Evolutionary conservation across 768 basidiomycete species (phyloP), one percentile per base, ranked within the genome.

Genomic region (Suillus placidus): DNA sequence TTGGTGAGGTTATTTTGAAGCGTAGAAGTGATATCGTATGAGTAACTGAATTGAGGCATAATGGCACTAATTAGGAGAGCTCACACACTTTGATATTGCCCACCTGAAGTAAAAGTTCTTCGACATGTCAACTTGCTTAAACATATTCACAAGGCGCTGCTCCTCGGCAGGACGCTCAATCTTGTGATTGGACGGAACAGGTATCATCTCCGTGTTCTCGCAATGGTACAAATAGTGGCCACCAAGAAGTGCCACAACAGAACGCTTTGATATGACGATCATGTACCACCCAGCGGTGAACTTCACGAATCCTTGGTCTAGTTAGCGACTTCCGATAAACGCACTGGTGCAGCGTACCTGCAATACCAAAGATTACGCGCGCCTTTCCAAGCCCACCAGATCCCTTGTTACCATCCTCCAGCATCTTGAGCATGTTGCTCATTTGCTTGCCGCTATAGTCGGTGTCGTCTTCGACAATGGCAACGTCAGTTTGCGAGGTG

Each of bases 31-130:
- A 99, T 81, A 74, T 99, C 97, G 78, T 99, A 99, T 0, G 96
- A 94, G 74, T 98, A 95, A 69, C 95, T 97, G 68, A 16, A 40
- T 14, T 60, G 14, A n/a, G 14, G 37, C 37, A 20, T 6, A 45
- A 26, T 52, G 26, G 42, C 26, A 42, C 38, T 10, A 20, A 35
- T 68, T 37, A 68, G 63, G 20, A 52, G 64, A 38, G 14, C 23
- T 40, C 26, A 4, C 10, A 3, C 26, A 30, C 37, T 60, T 60
- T 26, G 6, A 30, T 30, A 18, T 30, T 42, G 18, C 74, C 42
- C 68, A 94, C 94, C 93, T 95, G 79, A 98, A 98, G 79, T 98
- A 99, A 76, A 99, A 99, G 80, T 99, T 98, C 80, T 98, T 98
- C n/a, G 92, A 90, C 85, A 99, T 88, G 73, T 99, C 97, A 1